Evolutionary conservation across 1,139 yeast genomes (phyloP), one percentile per base, ranked within the genome.

Genomic region (Debaryomyces psychrophilus): DNA sequence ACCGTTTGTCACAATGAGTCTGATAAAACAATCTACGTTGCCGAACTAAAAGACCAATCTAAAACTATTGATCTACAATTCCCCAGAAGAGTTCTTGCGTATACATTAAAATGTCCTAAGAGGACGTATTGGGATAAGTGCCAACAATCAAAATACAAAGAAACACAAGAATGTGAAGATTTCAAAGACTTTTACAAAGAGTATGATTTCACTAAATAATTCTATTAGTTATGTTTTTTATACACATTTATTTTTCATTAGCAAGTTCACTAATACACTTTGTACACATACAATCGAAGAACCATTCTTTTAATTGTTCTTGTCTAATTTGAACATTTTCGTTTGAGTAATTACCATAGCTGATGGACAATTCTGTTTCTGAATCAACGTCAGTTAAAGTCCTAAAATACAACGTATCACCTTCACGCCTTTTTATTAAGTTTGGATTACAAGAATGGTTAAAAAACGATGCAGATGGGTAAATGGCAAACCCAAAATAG

Each of bases 91-190:
- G 90, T 86, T 1, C 58, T 87, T 33, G 90, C 95, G 0, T 74
- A 72, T 52, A 62, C 84, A 5, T 61, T 88, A 44, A 77, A 75
- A 42, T 67, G 80, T 18, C 84, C 85, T 1, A 83, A 82, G 50
- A 68, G 95, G 53, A 66, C 80, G 0, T 79, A 79, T 49, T 89
- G 96, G 96, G 85, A 83, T 48, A 80, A 81, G 45, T 87, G 96
- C 56, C 68, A 69, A 45, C 92, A 87, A 58, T 69, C 85, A 0
- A 68, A 68, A 45, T 68, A 68, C 25, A 77, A 79, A 50, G 96
- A 88, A 57, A 68, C 73, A 9, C 59, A 65, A n/a, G 95, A 88
- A 47, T 81, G 85, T 43, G 81, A 77, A 45, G 64, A 65, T 25
- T 84, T 85, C 56, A 86, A 85, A 58, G 61, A 64, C 44, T 69